These are phyloP conservation scores for Malassezia yamatoensis DNA, from an alignment of 1,284 basidiomycete genomes.

Conservation along the genomic window DNA sequence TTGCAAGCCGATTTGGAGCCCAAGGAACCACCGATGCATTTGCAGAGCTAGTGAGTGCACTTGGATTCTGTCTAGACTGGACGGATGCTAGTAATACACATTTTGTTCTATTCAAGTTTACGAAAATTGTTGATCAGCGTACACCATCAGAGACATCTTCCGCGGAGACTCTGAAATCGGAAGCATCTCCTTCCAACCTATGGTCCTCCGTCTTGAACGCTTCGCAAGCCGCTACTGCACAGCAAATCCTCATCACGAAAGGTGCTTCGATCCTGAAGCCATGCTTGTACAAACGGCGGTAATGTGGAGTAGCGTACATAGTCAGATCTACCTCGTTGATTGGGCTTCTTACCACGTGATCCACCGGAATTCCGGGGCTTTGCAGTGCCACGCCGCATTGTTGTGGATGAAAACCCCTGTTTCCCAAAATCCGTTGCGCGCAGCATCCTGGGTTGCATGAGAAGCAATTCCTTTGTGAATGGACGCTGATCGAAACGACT, in stretches of 20 bases:
- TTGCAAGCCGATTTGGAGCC: slow-evolving; percentile 51
- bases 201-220: slow-evolving; percentile 41
- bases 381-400: not conserved
- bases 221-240: slow-evolving; percentile 58
- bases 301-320: slow-evolving; percentile 25
- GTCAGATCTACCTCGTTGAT: not conserved
- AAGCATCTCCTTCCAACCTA: not conserved
- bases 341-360: slow-evolving; percentile 1
- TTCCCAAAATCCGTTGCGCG: not conserved
- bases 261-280: slow-evolving; percentile 66
- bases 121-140: slow-evolving; percentile 14
- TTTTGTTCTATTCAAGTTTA: slow-evolving; percentile 32
- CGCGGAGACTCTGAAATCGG: not conserved
- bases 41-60: slow-evolving; percentile 58
- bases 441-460: not conserved
- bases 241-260: slow-evolving; percentile 52
- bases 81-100: slow-evolving; percentile 31
- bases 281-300: slow-evolving; percentile 94
- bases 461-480: not conserved
- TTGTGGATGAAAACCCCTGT: not conserved
- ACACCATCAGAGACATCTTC: not conserved
- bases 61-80: slow-evolving; percentile 66
- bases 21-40: slow-evolving; percentile 56
- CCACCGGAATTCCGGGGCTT: slow-evolving; percentile 7
- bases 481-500: not conserved